Conservation (phyloP, 2,329 filamentous ascomycete species). For the Paraphaeosphaeria sporulosa region DNA sequence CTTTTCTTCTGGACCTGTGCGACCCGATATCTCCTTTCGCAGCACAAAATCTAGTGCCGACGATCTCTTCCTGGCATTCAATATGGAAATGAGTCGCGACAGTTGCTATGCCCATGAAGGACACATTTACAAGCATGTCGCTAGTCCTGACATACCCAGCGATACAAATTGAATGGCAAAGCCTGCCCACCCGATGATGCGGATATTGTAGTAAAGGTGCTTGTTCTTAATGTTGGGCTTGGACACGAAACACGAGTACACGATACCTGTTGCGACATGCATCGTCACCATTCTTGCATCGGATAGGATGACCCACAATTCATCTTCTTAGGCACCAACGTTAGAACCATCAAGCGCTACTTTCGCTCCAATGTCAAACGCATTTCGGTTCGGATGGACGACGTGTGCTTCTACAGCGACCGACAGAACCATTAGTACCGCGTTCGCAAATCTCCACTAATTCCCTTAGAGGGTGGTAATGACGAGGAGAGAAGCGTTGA, state of each 20-base stretch:
- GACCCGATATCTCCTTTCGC: neutral
- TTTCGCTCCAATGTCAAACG: neutral
- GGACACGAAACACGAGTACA: conserved; percentile 3
- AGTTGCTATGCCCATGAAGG: conserved; percentile 3
- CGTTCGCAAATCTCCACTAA: conserved; percentile 7
- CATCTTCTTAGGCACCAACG: neutral
- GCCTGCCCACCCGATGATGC: conserved; percentile 7
- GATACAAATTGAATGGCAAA: conserved; percentile 5
- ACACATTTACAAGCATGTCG: conserved; percentile 6
- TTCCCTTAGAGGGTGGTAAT: conserved; percentile 7
- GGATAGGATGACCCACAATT: conserved; percentile 6
- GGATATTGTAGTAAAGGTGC: neutral
- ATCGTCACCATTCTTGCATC: conserved; percentile 10
- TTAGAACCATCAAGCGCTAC: neutral
- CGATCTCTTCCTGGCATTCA: conserved; percentile 5
- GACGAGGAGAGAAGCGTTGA: neutral
- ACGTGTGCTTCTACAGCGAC: conserved; percentile 4
- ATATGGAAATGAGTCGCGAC: conserved; percentile 4
- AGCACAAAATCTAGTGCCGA: neutral
- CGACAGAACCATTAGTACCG: conserved; percentile 6
- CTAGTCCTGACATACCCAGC: conserved; percentile 10
- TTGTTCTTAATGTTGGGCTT: conserved; percentile 3
- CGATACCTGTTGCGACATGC: neutral
- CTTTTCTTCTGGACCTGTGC: neutral
- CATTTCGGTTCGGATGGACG: conserved; percentile 6